Conservation (phyloP, 2,329 filamentous ascomycete genomes). For the Calonectria hongkongensis region DNA sequence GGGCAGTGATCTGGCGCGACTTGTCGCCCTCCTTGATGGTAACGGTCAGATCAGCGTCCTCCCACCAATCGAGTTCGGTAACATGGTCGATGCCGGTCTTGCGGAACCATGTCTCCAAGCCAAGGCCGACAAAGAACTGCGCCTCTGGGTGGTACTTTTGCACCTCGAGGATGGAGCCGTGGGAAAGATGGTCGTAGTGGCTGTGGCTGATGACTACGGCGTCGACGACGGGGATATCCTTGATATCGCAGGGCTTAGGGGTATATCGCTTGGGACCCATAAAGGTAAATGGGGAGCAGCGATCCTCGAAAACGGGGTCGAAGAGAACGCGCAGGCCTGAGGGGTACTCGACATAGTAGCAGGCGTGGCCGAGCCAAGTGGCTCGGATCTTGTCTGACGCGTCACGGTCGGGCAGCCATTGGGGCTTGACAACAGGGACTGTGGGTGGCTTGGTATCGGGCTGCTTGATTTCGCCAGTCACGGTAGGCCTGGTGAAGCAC, state of each 20-base stretch:
- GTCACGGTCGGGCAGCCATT: slow-evolving; percentile 78
- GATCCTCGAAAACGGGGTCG: slow-evolving; percentile 93
- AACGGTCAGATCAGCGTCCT: slow-evolving; percentile 84
- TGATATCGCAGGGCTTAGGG: slow-evolving; percentile 82
- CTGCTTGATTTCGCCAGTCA: slow-evolving; percentile 62
- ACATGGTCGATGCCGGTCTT: slow-evolving; percentile 82
- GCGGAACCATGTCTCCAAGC: slow-evolving; percentile 88
- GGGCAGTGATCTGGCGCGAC: slow-evolving; percentile 75
- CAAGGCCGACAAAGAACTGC: slow-evolving; percentile 92
- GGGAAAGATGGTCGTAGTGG: slow-evolving; percentile 94
- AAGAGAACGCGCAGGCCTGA: slow-evolving; percentile 91
- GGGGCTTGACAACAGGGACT: slow-evolving; percentile 79
- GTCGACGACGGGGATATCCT: slow-evolving; percentile 86
- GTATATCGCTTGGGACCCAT: slow-evolving; percentile 87
- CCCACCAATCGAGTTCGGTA: slow-evolving; percentile 97
- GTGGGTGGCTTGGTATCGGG: slow-evolving; percentile 80
- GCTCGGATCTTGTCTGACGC: slow-evolving; percentile 79
- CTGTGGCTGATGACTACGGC: slow-evolving; percentile 90
- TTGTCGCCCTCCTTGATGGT: slow-evolving; percentile 55
- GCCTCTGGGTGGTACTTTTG: slow-evolving; percentile 82
- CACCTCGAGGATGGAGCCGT: slow-evolving; percentile 83
- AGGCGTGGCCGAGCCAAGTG: slow-evolving; percentile 97
- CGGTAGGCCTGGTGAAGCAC: slow-evolving; percentile 56
- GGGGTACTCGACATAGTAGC: slow-evolving; percentile 94
- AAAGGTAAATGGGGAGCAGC: slow-evolving; percentile 85